A percentile compares a stretch with the other conserved stretches of the same genome.
Conservation (phyloP, 2,329 filamentous ascomycete genomes). For the Neoarthrinium moseri region DNA sequence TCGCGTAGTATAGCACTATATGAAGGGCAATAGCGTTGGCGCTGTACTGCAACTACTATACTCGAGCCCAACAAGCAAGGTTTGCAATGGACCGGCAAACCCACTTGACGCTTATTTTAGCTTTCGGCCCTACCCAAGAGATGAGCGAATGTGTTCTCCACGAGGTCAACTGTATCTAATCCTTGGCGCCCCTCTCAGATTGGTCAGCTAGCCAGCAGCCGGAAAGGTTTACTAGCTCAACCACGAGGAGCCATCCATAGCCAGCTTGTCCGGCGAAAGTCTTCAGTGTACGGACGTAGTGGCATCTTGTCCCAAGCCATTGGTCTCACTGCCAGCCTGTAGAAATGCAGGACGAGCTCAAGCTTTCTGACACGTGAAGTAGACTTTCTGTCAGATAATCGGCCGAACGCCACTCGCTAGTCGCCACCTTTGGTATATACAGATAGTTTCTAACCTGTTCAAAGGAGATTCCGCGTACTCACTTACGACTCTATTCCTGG, state of each 20-base stretch:
- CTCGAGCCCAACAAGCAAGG: not conserved
- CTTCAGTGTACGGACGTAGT: constrained; percentile 30
- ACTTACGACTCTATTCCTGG: not conserved
- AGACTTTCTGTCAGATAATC: constrained; percentile 16
- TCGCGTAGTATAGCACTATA: too few species aligned
- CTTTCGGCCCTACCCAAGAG: constrained; percentile 13
- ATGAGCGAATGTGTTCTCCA: too few species aligned
- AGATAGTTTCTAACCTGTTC: too few species aligned
- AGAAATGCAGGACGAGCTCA: constrained; percentile 8
- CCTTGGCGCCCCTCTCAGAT: too few species aligned
- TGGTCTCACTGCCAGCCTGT: constrained; percentile 21
- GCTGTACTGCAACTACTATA: not conserved
- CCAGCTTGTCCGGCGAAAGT: too few species aligned
- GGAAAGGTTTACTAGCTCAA: too few species aligned
- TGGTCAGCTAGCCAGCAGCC: too few species aligned
- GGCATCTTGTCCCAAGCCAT: constrained; percentile 26
- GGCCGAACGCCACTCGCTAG: constrained; percentile 15
- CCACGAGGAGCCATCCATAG: too few species aligned
- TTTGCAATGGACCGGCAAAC: not conserved
- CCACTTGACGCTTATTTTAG: constrained; percentile 2
- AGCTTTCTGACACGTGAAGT: constrained; percentile 18
- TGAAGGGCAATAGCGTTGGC: not conserved
- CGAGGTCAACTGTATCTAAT: too few species aligned
- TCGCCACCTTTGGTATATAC: too few species aligned
- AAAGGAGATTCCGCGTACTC: too few species aligned